These are phyloP conservation scores for Lipomyces starkeyi DNA, from an alignment of 805 yeast genomes.

Conservation along the genomic window DNA sequence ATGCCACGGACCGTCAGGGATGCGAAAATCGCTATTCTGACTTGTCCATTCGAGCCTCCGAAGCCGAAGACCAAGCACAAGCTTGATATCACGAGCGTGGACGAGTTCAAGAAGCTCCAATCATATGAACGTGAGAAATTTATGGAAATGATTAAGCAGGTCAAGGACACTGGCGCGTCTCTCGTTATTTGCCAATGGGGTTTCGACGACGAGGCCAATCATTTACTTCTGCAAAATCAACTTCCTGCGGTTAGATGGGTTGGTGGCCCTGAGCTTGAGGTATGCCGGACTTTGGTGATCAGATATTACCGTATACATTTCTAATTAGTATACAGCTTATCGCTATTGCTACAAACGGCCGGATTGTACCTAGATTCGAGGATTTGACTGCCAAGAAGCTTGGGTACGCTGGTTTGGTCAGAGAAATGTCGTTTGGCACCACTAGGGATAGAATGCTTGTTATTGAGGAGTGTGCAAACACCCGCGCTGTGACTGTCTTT, in stretches of 20 bases:
- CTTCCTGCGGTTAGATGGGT: slow-evolving; percentile 99
- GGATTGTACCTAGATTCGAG: slow-evolving; percentile 96
- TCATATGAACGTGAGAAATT: slow-evolving; percentile 90
- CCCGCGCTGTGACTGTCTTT: slow-evolving; percentile 89
- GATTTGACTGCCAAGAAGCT: slow-evolving; percentile 81
- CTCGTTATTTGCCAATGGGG: slow-evolving; percentile 99
- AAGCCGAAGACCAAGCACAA: slow-evolving; percentile 99
- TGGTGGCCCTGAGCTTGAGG: slow-evolving; percentile 94
- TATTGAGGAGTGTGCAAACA: slow-evolving; percentile 84
- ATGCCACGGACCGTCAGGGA: slow-evolving; percentile 84
- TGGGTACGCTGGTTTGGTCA: slow-evolving; percentile 84
- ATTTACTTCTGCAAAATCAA: slow-evolving; percentile 81
- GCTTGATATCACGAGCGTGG: slow-evolving; percentile 89
- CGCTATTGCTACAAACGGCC: slow-evolving; percentile 97
- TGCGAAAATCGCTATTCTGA: slow-evolving; percentile 90
- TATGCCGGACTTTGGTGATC: slow-evolving; percentile 6
- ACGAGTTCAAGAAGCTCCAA: slow-evolving; percentile 90
- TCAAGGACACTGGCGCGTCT: slow-evolving; percentile 91
- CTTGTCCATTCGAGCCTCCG: slow-evolving; percentile 99
- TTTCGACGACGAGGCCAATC: slow-evolving; percentile 98
- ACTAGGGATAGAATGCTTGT: slow-evolving; percentile 96
- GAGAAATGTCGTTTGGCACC: slow-evolving; percentile 93
- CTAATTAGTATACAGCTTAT: slow-evolving; percentile 52
- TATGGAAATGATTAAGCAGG: slow-evolving; percentile 83
- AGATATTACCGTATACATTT: background rate